phyloP scores from a whole-genome alignment of 129 eudicot genomes.

The Ambrosia trifida region DNA sequence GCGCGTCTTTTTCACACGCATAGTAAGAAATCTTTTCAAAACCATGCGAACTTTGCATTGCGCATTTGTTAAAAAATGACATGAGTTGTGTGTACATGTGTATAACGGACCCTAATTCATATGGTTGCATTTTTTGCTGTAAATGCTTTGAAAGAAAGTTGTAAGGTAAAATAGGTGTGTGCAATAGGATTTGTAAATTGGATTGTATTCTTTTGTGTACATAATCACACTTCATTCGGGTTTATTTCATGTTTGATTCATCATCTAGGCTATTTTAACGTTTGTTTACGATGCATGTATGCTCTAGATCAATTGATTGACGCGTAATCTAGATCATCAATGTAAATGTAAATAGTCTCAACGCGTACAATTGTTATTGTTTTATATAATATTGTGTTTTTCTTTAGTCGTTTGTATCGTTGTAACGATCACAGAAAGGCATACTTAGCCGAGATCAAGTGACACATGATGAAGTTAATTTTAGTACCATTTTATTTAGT shows the following conservation, averaged over 20 bases:
- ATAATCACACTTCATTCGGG: neutral
- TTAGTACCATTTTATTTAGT: too few relatives aligned
- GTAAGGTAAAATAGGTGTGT: slow-evolving; percentile 2
- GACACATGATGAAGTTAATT: too few relatives aligned
- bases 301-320: too few relatives aligned
- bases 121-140: slow-evolving; percentile 2
- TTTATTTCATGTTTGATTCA: neutral
- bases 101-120: neutral
- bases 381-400: too few relatives aligned
- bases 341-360: too few relatives aligned
- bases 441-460: too few relatives aligned
- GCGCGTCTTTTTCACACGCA: neutral
- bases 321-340: too few relatives aligned
- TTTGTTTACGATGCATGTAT: too few relatives aligned
- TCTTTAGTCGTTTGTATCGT: too few relatives aligned
- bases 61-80: neutral
- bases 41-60: neutral
- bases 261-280: too few relatives aligned
- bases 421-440: too few relatives aligned
- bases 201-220: neutral
- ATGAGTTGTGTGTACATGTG: neutral
- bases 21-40: neutral
- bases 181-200: slow-evolving; percentile 9
- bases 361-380: too few relatives aligned
- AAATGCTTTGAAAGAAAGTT: neutral